phyloP scores from a whole-genome alignment of 1,284 basidiomycete genomes.

The Irpex sp. region DNA sequence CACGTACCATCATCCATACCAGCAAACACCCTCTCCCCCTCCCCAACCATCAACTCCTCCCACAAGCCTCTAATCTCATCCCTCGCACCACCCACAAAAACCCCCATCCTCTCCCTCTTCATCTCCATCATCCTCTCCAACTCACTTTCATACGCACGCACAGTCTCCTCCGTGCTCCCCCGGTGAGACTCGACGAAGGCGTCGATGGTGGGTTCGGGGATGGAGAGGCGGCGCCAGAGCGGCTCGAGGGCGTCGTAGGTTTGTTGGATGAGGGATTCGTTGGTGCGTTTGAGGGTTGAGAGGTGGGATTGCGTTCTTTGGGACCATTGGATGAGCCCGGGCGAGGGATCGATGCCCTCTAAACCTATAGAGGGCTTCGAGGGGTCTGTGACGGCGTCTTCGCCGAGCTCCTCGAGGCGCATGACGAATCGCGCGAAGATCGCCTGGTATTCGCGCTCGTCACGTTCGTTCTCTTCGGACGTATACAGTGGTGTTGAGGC shows the following conservation, averaged over 20 bases:
- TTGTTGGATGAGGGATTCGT: conserved; percentile 77
- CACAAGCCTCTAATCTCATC: conserved; percentile 81
- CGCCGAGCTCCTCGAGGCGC: conserved; percentile 58
- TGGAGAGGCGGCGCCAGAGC: conserved; percentile 77
- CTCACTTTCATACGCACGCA: conserved; percentile 85
- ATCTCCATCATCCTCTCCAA: conserved; percentile 87
- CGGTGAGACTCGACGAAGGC: conserved; percentile 76
- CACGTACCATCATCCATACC: conserved; percentile 83
- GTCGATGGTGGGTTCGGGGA: conserved; percentile 72
- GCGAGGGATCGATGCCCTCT: conserved; percentile 67
- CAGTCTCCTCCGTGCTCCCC: conserved; percentile 73
- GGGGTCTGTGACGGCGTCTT: conserved; percentile 41
- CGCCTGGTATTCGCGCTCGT: conserved; percentile 41
- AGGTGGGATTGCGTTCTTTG: conserved; percentile 53
- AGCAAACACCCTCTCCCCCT: conserved; percentile 79
- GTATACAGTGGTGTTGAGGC: conserved; percentile 22
- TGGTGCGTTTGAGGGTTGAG: conserved; percentile 61
- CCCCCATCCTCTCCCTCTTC: conserved; percentile 84
- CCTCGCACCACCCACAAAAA: conserved; percentile 82
- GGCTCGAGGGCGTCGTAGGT: conserved; percentile 86
- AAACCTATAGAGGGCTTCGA: conserved; percentile 43
- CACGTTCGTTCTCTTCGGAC: conserved; percentile 24
- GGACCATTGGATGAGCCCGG: conserved; percentile 62
- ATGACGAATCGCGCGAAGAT: conserved; percentile 61
- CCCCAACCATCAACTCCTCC: conserved; percentile 84